Evolutionary conservation across 2,329 filamentous ascomycete genomes (phyloP), one percentile per base, ranked within the genome.

Genomic region (Cladosporium velox): DNA sequence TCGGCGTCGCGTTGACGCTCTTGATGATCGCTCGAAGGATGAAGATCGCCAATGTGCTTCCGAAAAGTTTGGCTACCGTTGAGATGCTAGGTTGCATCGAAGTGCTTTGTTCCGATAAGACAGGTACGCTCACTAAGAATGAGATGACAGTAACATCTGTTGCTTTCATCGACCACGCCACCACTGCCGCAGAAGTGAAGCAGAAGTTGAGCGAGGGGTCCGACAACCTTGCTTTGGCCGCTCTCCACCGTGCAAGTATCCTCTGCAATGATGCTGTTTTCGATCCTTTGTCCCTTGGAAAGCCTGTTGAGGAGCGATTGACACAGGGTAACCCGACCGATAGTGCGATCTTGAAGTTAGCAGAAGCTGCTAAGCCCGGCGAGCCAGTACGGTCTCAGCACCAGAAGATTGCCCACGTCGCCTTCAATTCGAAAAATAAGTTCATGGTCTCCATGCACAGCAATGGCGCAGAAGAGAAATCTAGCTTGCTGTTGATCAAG

Each of bases 351-450:
- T 75, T 82, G 1, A 74, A 78, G 4, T 80, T 82, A 32, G 78
- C 79, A 1, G 76, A 79, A 6, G 67, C 64, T 2, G 2, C 59
- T 10, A 64, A 49, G 18, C 41, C 67, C 64, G 30, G 21, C 15
- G 54, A 69, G 2, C 51, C 59, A 30, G 64, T 64, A 21, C 44
- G 44, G 12, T 52, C 59, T 35, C 54, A 69, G 2, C 68, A 69
- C 32, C 71, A 70, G 1, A 68, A 78, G 1, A 64, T 78, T 4
- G 81, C 80, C 51, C 76, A 82, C 59, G 77, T 84, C 4, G 79
- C 82, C 0, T 84, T 84, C 76, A 84, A 84, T 72, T 83, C 80
- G 18, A 83, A 82, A 72, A 83, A 82, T 70, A 84, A 84, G 65
- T 83, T 78, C 75, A 83, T 83, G 79, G 74, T 83, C n/a, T 80